These are phyloP conservation scores for Haplosporangium sp. DNA, from an alignment of 371 early-diverging fungal genomes.

Conservation along the genomic window DNA sequence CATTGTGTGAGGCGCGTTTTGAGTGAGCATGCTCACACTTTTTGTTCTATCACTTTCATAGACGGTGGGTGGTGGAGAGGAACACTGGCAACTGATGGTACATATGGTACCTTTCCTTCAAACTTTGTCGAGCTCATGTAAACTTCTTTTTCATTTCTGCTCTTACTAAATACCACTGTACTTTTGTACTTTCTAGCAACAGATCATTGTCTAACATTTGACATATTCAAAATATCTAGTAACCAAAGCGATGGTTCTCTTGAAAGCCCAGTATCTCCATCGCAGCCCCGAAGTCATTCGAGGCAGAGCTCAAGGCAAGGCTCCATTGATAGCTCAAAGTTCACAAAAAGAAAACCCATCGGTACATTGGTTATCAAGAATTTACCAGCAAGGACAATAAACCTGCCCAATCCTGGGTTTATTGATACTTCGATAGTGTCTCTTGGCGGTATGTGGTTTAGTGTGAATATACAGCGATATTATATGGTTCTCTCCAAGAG, in stretches of 20 bases:
- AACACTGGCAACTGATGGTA: conserved; percentile 16
- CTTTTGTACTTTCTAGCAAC: not conserved
- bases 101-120: conserved; percentile 46
- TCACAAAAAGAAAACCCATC: conserved; percentile 47
- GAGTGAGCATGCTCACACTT: not conserved
- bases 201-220: too few species aligned
- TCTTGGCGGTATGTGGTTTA: conserved; percentile 17
- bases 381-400: conserved; percentile 9
- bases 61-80: conserved; percentile 57
- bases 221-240: not conserved
- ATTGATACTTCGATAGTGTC: conserved; percentile 13
- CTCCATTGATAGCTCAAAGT: conserved; percentile 39
- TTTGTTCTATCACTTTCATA: not conserved
- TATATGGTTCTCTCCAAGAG: not conserved
- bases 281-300: conserved; percentile 9
- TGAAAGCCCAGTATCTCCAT: conserved; percentile 6
- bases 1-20: too few species aligned
- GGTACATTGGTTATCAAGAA: conserved; percentile 2
- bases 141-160: not conserved
- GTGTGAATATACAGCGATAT: not conserved
- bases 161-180: not conserved
- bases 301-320: conserved; percentile 30
- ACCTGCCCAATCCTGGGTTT: conserved; percentile 3
- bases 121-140: conserved; percentile 54
- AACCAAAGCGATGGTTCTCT: not conserved